These are phyloP conservation scores for Hemileccinum impolitum DNA, from an alignment of 768 basidiomycete species.

Conservation along the genomic window DNA sequence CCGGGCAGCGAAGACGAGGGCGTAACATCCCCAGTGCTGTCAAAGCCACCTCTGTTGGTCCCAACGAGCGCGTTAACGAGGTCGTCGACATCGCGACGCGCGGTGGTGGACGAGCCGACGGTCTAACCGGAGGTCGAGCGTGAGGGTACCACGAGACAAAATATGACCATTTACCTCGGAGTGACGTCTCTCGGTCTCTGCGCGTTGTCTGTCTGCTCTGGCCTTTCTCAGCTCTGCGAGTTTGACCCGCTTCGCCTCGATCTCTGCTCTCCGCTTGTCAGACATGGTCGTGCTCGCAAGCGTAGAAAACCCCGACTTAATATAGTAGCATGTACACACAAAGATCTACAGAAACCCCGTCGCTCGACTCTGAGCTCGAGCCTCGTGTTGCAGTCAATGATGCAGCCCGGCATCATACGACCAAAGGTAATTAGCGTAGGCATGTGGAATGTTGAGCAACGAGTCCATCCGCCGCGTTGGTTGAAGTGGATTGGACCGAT, in stretches of 20 bases:
- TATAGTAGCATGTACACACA: too few relatives aligned
- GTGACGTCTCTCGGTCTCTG: constrained; percentile 41
- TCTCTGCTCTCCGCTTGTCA: constrained; percentile 76
- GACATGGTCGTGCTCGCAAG: constrained; percentile 38
- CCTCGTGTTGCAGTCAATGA: too few relatives aligned
- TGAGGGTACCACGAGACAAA: constrained; percentile 3
- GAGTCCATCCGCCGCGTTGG: too few relatives aligned
- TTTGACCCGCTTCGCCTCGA: constrained; percentile 87
- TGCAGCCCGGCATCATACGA: too few relatives aligned
- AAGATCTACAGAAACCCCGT: too few relatives aligned
- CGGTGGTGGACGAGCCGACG: constrained; percentile 37
- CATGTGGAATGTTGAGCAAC: too few relatives aligned
- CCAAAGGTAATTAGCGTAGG: too few relatives aligned
- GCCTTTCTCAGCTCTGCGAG: constrained; percentile 81
- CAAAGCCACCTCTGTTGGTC: constrained; percentile 44
- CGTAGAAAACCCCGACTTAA: constrained; percentile 4
- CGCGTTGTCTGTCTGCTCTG: constrained; percentile 64
- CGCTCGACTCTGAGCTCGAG: too few relatives aligned
- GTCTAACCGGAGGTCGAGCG: constrained; percentile 25
- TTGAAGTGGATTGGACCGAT: too few relatives aligned
- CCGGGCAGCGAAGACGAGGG: constrained; percentile 71
- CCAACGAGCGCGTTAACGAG: constrained; percentile 58
- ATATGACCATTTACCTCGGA: constrained; percentile 19
- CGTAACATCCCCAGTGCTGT: constrained; percentile 58
- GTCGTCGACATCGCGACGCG: constrained; percentile 64